Conservation (phyloP, 306 rosid genomes). For the Dryas drummondii region DNA sequence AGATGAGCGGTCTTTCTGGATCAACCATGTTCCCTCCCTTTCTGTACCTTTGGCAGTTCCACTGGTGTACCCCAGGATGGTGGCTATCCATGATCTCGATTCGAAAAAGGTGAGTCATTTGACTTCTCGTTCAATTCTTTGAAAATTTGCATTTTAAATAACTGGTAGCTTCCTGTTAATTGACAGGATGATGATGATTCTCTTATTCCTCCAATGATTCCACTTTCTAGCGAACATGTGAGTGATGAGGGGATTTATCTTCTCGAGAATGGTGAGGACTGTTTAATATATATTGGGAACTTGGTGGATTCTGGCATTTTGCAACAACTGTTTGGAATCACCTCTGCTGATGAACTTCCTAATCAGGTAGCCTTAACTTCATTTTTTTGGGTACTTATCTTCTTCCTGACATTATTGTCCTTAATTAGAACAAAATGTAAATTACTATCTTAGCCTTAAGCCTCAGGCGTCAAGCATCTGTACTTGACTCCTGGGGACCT, state of each 20-base stretch:
- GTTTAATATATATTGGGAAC: slow-evolving; percentile 79
- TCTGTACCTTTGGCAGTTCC: slow-evolving; percentile 88
- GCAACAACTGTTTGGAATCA: slow-evolving; percentile 67
- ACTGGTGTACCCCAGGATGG: slow-evolving; percentile 91
- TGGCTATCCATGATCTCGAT: slow-evolving; percentile 77
- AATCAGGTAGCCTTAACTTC: slow-evolving; percentile 54
- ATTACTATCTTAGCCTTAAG: not conserved
- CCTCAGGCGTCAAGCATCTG: slow-evolving; percentile 1
- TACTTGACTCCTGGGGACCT: not conserved
- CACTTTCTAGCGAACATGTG: slow-evolving; percentile 87
- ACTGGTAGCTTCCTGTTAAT: slow-evolving; percentile 18
- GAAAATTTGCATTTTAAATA: slow-evolving; percentile 21
- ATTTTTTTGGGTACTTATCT: not conserved
- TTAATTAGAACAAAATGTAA: not conserved
- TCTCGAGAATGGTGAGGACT: slow-evolving; percentile 90
- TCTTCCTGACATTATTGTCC: not conserved
- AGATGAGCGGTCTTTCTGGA: slow-evolving; percentile 93
- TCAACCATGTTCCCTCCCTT: slow-evolving; percentile 72
- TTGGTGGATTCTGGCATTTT: slow-evolving; percentile 55
- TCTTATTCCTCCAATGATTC: slow-evolving; percentile 71
- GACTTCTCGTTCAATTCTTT: not conserved
- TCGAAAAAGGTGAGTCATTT: slow-evolving; percentile 51
- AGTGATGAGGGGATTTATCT: slow-evolving; percentile 85
- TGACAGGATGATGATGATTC: slow-evolving; percentile 69
- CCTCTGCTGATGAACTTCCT: slow-evolving; percentile 71